Evolutionary conservation across 2,329 filamentous ascomycete genomes (phyloP).

Genomic region (Aschersonia sp.): DNA sequence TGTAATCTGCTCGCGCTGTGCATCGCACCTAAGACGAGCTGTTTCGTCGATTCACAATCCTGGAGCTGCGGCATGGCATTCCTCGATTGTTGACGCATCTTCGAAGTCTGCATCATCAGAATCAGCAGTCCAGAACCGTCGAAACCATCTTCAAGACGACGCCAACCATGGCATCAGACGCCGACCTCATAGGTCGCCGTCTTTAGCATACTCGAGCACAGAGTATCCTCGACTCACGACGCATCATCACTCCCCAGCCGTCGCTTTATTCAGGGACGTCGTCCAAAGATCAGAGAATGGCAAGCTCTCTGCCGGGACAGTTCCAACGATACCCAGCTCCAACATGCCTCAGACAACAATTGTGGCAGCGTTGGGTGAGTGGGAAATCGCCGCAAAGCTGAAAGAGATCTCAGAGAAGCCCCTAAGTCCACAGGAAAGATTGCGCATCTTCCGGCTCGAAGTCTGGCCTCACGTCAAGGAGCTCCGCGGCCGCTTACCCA

Average conservation of each 20-base stretch:
- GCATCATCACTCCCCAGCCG: conserved; percentile 9
- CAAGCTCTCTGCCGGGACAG: neutral
- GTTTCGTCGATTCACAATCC: neutral
- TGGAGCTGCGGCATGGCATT: conserved; percentile 8
- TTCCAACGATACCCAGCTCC: too few relatives aligned
- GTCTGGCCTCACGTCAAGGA: conserved; percentile 16
- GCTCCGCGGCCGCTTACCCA: conserved; percentile 13
- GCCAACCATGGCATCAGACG: neutral
- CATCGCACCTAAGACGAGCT: conserved; percentile 11
- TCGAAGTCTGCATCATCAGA: neutral
- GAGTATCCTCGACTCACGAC: neutral
- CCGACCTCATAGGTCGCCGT: neutral
- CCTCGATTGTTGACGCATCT: conserved; percentile 8
- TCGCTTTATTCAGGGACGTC: conserved; percentile 22
- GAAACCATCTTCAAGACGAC: neutral
- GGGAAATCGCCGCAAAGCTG: conserved; percentile 16
- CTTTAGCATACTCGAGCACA: neutral
- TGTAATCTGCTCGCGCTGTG: conserved; percentile 20
- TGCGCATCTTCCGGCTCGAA: conserved; percentile 12
- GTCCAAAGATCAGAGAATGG: conserved; percentile 8
- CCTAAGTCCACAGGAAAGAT: conserved; percentile 7
- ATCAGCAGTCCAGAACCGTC: neutral
- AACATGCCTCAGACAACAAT: neutral
- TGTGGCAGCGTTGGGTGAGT: conserved; percentile 9
- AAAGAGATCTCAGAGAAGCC: conserved; percentile 10